Percentiles rank a stretch among this genome's conserved stretches.
Evolutionary conservation across 1,284 basidiomycete species (phyloP).

Genomic region (Pyrrhoderma noxium): DNA sequence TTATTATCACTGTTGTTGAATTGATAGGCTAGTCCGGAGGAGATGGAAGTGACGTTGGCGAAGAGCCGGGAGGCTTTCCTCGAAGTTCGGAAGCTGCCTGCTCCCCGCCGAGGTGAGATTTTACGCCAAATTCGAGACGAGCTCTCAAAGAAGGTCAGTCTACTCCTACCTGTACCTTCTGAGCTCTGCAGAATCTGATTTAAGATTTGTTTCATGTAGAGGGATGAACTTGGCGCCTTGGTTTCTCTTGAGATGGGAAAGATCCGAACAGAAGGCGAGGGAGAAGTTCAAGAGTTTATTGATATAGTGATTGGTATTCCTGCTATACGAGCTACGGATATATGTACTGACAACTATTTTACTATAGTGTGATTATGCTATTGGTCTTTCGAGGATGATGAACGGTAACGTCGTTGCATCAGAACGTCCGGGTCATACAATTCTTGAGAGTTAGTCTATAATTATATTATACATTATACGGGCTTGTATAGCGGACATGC

Average conservation of each 20-base stretch:
- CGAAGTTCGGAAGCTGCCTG: constrained; percentile 71
- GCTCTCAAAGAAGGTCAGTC: constrained; percentile 64
- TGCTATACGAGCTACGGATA: background rate
- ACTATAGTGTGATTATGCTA: constrained; percentile 58
- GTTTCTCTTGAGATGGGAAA: constrained; percentile 95
- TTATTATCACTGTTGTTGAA: too few species aligned
- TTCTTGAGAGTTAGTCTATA: constrained; percentile 62
- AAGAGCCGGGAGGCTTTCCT: constrained; percentile 67
- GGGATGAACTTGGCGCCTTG: constrained; percentile 75
- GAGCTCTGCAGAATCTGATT: background rate
- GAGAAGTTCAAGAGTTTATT: constrained; percentile 92
- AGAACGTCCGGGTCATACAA: constrained; percentile 85
- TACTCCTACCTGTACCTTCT: background rate
- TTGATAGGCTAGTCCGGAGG: constrained; percentile 64
- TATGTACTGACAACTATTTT: background rate
- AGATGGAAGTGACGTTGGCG: constrained; percentile 57
- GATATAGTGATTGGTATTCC: constrained; percentile 61
- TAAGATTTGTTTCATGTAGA: constrained; percentile 33
- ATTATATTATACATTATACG: constrained; percentile 4
- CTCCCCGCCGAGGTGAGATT: constrained; percentile 82
- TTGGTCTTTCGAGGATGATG: constrained; percentile 88
- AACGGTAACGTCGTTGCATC: constrained; percentile 80
- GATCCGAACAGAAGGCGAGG: constrained; percentile 85
- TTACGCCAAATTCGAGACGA: constrained; percentile 82
- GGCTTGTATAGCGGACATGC: too few species aligned